Evolutionary conservation across 768 basidiomycete genomes (phyloP).

Genomic region (Kwoniella botswanensis): DNA sequence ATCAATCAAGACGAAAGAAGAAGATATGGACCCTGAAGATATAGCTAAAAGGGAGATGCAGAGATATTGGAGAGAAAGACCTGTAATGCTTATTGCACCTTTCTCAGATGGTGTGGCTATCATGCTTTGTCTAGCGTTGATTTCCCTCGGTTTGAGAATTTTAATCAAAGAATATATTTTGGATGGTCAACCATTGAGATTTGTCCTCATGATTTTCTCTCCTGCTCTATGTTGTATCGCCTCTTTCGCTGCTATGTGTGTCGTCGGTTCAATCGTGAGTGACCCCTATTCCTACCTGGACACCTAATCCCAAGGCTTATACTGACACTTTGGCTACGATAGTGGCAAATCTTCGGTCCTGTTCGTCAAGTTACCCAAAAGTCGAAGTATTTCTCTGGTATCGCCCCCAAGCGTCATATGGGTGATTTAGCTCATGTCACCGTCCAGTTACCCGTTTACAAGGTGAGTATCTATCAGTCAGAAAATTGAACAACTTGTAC

Average conservation of each 20-base stretch:
- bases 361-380: conserved; percentile 85
- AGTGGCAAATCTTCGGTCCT: conserved; percentile 66
- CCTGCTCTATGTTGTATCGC: conserved; percentile 76
- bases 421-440: conserved; percentile 51
- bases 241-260: conserved; percentile 42
- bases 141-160: conserved; percentile 39
- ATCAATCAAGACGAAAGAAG: conserved; percentile 22
- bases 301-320: no score
- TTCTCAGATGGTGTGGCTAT: conserved; percentile 49
- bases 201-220: conserved; percentile 68
- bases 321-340: background rate
- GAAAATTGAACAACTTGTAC: background rate
- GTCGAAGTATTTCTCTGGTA: conserved; percentile 74
- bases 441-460: conserved; percentile 84
- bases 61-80: conserved; percentile 43
- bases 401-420: conserved; percentile 46
- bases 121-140: conserved; percentile 42
- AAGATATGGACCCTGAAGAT: conserved; percentile 51
- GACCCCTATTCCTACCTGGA: background rate
- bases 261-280: conserved; percentile 59
- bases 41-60: conserved; percentile 36
- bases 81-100: conserved; percentile 51
- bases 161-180: conserved; percentile 71
- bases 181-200: conserved; percentile 69
- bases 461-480: conserved; percentile 58